Evolutionary conservation across 352 stramenopile genomes (phyloP), one percentile per base, ranked within the genome.

Genomic region (Pythium brachiatum): DNA sequence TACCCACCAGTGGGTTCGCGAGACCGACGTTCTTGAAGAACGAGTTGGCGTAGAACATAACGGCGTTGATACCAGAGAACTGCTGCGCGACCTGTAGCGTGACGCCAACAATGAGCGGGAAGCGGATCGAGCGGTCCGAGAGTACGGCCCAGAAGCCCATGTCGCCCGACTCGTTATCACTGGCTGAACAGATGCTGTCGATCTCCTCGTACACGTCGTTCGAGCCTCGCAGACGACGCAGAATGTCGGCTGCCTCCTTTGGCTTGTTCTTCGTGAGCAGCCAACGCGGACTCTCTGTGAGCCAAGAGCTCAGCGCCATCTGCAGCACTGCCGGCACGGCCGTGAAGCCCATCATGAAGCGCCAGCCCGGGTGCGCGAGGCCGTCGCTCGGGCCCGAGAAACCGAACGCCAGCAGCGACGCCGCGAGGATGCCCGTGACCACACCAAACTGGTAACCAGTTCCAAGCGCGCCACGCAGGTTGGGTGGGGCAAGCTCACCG

Each of bases 41-140:
- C 53, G 60, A 67, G 57, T 70, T 80, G 53, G 73, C 69, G 70
- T 80, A 80, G 59, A 77, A 80, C 73, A 80, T 80, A 48, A 80
- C 73, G 29, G 73, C 73, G 62, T 80, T 80, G 69, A 80, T 80
- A 23, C 73, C 73, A 1, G 53, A 70, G 25, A 80, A 74, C 59
- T 80, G 73, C 57, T 80, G 73, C 20, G 70, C 69, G 36, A 80
- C 52, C 57, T 80, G 73, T 13, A 80, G 64, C 47, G 60, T 53
- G 23, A 80, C 57, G 55, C 73, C 73, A 2, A 80, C 70, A 44
- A 80, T 61, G 15, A 80, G 38, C 21, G 73, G 70, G 53, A 78
- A 74, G 16, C 73, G 73, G 51, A 80, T 76, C 56, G 56, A 69
- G 34, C 47, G 62, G 66, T 80, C 73, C 39, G 44, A 44, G 39